A percentile compares a stretch with the other conserved stretches of the same genome.
Evolutionary conservation across 345 rosid genomes (phyloP).

Genomic region (Populus davidiana): DNA sequence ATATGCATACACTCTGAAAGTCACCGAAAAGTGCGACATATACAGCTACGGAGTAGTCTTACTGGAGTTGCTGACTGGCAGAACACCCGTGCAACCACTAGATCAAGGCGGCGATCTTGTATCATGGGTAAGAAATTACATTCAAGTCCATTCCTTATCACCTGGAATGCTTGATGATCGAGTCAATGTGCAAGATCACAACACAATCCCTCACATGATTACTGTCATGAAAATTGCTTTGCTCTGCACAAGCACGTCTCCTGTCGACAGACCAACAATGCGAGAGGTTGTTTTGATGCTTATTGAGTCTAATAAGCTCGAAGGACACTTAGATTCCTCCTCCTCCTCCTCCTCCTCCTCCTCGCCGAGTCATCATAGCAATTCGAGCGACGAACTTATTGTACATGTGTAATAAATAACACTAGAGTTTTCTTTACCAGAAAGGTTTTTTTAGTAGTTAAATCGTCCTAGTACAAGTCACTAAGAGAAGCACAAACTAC

Average conservation of each 20-base stretch:
- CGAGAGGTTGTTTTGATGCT: slow-evolving; percentile 75
- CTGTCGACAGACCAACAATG: slow-evolving; percentile 79
- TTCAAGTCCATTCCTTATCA: slow-evolving; percentile 49
- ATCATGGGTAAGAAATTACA: slow-evolving; percentile 55
- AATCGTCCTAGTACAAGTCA: not conserved
- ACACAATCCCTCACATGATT: slow-evolving; percentile 61
- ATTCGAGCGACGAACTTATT: slow-evolving; percentile 26
- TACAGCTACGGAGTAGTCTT: slow-evolving; percentile 87
- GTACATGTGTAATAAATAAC: slow-evolving; percentile 1
- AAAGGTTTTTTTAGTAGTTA: not conserved
- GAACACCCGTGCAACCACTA: slow-evolving; percentile 81
- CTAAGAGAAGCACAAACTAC: not conserved
- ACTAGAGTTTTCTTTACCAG: not conserved
- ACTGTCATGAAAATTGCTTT: slow-evolving; percentile 69
- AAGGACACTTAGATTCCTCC: slow-evolving; percentile 39
- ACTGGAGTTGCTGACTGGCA: slow-evolving; percentile 58
- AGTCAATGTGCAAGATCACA: slow-evolving; percentile 50
- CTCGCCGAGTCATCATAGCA: slow-evolving; percentile 10
- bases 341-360: not conserved
- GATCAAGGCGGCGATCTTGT: slow-evolving; percentile 94
- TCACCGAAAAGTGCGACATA: slow-evolving; percentile 84
- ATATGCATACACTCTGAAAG: slow-evolving; percentile 84
- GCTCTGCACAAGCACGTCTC: slow-evolving; percentile 66
- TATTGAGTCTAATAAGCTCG: slow-evolving; percentile 49
- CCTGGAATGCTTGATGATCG: slow-evolving; percentile 59